Base-by-base conservation (phyloP, 352 stramenopile genomes). In the Globisporangium cystogenes region DNA sequence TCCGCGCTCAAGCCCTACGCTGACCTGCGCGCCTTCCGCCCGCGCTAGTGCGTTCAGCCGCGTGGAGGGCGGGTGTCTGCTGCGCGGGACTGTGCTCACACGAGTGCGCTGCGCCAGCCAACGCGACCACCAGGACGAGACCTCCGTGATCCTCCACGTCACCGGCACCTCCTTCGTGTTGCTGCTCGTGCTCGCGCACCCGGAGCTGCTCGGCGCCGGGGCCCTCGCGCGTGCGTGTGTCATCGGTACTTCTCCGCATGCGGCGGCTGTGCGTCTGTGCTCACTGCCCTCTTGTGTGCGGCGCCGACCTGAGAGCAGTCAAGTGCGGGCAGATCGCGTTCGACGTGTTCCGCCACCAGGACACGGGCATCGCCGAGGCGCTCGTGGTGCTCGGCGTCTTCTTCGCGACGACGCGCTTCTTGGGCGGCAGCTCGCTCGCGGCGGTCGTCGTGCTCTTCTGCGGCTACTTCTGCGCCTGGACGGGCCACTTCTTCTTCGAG, bases 401-500 rank as follows among this genome's bases (percentile, higher is more conserved):
- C 44, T 66, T 82, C 12, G 6, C 35, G 11, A 59, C 58, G 29
- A 70, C 63, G 60, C 58, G 62, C 16, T 73, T 73, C 48, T 55
- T 82, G 8, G 59, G 61, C 7, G 68, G 69, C 39, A 70, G 59
- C 42, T 27, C 53, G 11, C 37, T 21, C 21, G 36, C 47, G 5
- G 72, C 61, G 14, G 15, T 67, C 18, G 24, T 51, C 14, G 50
- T 64, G 27, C 41, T 72, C 3, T 18, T 76, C 45, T 57, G 70
- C 41, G 74, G 72, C 39, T 89, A 87, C 43, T 53, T 54, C n/a
- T 89, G 82, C 43, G 75, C 78, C 31, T 87, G 75, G 76, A 60
- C 62, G 18, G 78, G 78, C 26, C 78, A 89, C 45, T 86, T 87
- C 26, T 74, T 78, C 53, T 84, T 74, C 46, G 78, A 89, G 49